Evolutionary conservation across 352 stramenopile genomes (phyloP).

Genomic region (Elongisporangium senticosum): DNA sequence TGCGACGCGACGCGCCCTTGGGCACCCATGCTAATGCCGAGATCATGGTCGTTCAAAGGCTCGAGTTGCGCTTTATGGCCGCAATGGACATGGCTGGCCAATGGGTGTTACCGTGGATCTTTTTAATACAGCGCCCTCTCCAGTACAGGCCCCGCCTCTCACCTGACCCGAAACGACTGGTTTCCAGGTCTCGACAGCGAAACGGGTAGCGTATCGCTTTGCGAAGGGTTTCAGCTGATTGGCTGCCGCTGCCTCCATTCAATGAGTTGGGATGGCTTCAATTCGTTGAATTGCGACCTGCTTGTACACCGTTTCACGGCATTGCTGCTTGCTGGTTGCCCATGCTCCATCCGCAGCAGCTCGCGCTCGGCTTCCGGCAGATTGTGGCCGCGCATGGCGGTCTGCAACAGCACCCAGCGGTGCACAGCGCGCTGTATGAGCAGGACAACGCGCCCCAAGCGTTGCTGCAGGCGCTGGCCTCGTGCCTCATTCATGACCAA

Average conservation of each 20-base stretch:
- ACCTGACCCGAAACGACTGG: constrained; percentile 7
- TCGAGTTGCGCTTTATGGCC: neutral
- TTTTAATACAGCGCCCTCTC: constrained; percentile 5
- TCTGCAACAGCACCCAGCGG: constrained; percentile 33
- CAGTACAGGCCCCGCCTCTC: constrained; percentile 4
- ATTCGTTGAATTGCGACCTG: constrained; percentile 20
- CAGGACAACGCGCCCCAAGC: constrained; percentile 13
- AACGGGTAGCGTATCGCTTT: constrained; percentile 7
- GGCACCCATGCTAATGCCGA: constrained; percentile 57
- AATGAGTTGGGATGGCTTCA: constrained; percentile 8
- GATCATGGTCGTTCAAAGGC: constrained; percentile 30
- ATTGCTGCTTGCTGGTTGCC: constrained; percentile 11
- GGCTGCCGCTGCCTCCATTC: neutral
- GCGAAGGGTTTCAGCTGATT: constrained; percentile 10
- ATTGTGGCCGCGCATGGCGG: constrained; percentile 13
- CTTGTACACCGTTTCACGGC: constrained; percentile 11
- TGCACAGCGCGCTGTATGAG: constrained; percentile 15
- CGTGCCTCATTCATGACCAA: constrained; percentile 45
- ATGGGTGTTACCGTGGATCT: neutral
- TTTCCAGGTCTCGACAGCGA: constrained; percentile 1
- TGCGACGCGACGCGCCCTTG: constrained; percentile 39
- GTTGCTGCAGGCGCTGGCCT: constrained; percentile 49
- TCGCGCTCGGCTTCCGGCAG: constrained; percentile 11
- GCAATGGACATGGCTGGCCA: neutral
- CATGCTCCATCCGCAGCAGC: constrained; percentile 16